A percentile compares a stretch with the other conserved stretches of the same genome.
phyloP scores from a whole-genome alignment of 225 moss, liverwort and hornwort genomes.

The Rhytidiadelphus loreus region DNA sequence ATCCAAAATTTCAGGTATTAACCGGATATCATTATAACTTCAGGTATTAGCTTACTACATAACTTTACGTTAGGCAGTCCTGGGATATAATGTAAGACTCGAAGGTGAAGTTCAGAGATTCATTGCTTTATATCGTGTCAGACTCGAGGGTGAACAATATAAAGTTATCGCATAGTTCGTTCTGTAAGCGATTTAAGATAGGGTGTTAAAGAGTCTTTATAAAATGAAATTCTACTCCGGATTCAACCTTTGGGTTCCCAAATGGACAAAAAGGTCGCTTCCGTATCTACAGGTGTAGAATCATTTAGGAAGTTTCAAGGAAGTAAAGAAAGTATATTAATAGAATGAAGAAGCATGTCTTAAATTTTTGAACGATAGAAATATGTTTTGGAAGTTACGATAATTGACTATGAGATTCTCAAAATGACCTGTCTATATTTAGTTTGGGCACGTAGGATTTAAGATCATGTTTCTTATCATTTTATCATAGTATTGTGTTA shows the following conservation, averaged over 20 bases:
- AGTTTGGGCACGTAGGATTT: neutral
- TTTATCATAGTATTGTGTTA: neutral
- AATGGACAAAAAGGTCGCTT: too few relatives aligned
- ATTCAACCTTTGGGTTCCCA: too few relatives aligned
- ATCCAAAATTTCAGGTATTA: constrained; percentile 92
- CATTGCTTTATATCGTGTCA: neutral
- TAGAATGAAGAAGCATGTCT: neutral
- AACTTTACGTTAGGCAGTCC: neutral
- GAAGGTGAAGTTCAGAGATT: neutral
- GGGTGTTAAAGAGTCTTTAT: neutral
- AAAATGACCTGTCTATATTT: neutral
- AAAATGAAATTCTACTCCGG: too few relatives aligned
- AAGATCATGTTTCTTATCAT: neutral
- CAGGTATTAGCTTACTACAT: neutral
- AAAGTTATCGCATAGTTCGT: neutral
- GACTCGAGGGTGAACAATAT: neutral
- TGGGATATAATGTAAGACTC: neutral
- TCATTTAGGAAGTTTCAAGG: neutral
- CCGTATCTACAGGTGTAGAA: too few relatives aligned
- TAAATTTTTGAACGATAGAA: neutral
- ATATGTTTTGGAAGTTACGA: neutral
- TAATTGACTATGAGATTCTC: neutral
- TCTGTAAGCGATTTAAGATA: neutral
- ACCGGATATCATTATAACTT: neutral
- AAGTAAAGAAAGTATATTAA: neutral